A percentile compares a stretch with the other conserved stretches of the same genome.
phyloP scores from a whole-genome alignment of 2,329 filamentous ascomycete genomes.

The Domatiomyces catenatus region DNA sequence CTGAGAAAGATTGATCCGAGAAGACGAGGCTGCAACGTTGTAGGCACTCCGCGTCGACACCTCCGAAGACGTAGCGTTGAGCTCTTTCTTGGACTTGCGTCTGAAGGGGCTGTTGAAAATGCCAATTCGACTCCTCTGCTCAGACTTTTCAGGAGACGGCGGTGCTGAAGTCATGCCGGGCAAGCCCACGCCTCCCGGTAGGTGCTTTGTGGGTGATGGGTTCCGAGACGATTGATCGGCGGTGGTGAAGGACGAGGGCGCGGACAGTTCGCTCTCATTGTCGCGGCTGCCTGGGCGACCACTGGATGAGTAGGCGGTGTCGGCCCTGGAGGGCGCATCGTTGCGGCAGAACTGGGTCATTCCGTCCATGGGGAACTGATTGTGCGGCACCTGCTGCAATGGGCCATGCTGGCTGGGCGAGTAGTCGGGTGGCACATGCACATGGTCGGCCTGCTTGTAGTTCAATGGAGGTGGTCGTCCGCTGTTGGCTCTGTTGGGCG shows the following conservation, averaged over 20 bases:
- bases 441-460: constrained; percentile 10
- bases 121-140: constrained; percentile 57
- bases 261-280: constrained; percentile 80
- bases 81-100: constrained; percentile 71
- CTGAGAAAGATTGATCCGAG: constrained; percentile 14
- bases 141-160: constrained; percentile 40
- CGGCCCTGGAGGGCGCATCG: constrained; percentile 51
- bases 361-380: constrained; percentile 84
- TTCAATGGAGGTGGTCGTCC: constrained; percentile 15
- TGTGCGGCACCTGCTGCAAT: constrained; percentile 62
- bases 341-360: constrained; percentile 95
- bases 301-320: constrained; percentile 47
- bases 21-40: constrained; percentile 24
- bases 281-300: constrained; percentile 70
- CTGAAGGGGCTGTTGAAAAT: constrained; percentile 93
- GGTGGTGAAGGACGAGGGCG: constrained; percentile 76
- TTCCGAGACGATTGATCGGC: constrained; percentile 62
- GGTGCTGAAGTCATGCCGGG: constrained; percentile 31
- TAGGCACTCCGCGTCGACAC: constrained; percentile 39
- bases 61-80: constrained; percentile 33
- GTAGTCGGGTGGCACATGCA: constrained; percentile 29
- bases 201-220: constrained; percentile 54
- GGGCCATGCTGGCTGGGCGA: constrained; percentile 47
- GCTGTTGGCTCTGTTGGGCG: constrained; percentile 13
- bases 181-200: constrained; percentile 24